A percentile compares a stretch with the other conserved stretches of the same genome.
Evolutionary conservation across 2,329 filamentous ascomycete species (phyloP).

Genomic region (Ceratocystiopsis minuta): DNA sequence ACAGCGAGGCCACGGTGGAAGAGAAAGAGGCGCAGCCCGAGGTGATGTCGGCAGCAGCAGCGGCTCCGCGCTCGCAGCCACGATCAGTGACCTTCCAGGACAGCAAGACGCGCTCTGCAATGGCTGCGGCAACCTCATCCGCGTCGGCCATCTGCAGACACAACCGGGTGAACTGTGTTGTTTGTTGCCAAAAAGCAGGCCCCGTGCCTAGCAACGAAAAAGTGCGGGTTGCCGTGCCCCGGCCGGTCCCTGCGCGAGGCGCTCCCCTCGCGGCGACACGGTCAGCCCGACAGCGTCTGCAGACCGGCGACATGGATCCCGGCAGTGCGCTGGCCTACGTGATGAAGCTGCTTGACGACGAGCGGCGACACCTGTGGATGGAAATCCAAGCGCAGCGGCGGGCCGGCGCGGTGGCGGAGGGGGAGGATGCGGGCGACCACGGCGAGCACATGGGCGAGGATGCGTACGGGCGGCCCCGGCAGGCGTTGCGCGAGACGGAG

Average conservation of each 20-base stretch:
- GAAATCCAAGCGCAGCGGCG: slow-evolving; percentile 38
- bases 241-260: slow-evolving; percentile 1
- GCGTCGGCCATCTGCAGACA: slow-evolving; percentile 4
- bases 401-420: not conserved
- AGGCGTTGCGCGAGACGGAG: slow-evolving; percentile 7
- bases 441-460: too few species aligned
- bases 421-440: not conserved
- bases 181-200: slow-evolving; percentile 8
- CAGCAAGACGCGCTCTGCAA: too few species aligned
- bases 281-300: not conserved
- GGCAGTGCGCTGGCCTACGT: slow-evolving; percentile 61
- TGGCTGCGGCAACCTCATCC: not conserved
- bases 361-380: slow-evolving; percentile 58
- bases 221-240: slow-evolving; percentile 9
- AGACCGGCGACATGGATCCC: slow-evolving; percentile 22
- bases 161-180: slow-evolving; percentile 9
- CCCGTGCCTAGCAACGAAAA: slow-evolving; percentile 1
- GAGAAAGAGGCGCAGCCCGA: slow-evolving; percentile 1
- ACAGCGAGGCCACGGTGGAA: not conserved
- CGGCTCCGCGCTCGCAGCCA: not conserved
- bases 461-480: slow-evolving; percentile 1
- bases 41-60: slow-evolving; percentile 1
- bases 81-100: not conserved
- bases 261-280: too few species aligned
- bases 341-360: slow-evolving; percentile 65